Conservation (phyloP, 495 filamentous ascomycete genomes). For the Penicillium coprophilum region DNA sequence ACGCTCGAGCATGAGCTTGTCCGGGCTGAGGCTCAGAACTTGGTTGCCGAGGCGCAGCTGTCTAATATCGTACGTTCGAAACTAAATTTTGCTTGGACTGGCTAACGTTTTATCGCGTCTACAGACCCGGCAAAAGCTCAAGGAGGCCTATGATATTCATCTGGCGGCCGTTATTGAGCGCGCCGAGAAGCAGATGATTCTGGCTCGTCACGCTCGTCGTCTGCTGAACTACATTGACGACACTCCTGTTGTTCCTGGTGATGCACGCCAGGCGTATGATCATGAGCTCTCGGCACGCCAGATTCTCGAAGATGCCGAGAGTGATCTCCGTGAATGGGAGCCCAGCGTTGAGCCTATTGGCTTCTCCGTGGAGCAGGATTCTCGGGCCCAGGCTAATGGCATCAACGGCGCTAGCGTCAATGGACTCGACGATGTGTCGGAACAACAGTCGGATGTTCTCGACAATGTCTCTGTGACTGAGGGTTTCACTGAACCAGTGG, state of each 20-base stretch:
- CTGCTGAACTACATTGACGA: constrained; percentile 90
- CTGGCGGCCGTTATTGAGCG: constrained; percentile 88
- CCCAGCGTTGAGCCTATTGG: constrained; percentile 24
- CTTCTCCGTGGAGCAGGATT: neutral
- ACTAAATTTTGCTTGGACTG: neutral
- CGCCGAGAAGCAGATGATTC: constrained; percentile 91
- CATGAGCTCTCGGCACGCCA: constrained; percentile 65
- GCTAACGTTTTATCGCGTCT: constrained; percentile 11
- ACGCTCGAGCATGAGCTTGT: constrained; percentile 94
- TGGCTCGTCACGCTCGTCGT: constrained; percentile 83
- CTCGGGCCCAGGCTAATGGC: constrained; percentile 2
- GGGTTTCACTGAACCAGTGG: constrained; percentile 8
- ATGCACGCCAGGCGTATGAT: constrained; percentile 65
- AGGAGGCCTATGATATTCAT: constrained; percentile 87
- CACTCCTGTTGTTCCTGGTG: constrained; percentile 83
- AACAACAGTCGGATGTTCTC: constrained; percentile 5
- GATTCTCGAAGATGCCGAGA: constrained; percentile 90
- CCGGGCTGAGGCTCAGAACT: constrained; percentile 86
- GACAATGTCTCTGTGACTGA: constrained; percentile 1
- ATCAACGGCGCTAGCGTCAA: neutral
- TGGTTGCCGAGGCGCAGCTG: constrained; percentile 96
- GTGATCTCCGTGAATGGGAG: constrained; percentile 75
- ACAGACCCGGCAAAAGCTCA: constrained; percentile 87
- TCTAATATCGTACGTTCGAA: constrained; percentile 71
- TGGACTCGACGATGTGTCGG: neutral